Conservation (phyloP, 495 filamentous ascomycete species). For the Rostrohypoxylon terebratum region DNA sequence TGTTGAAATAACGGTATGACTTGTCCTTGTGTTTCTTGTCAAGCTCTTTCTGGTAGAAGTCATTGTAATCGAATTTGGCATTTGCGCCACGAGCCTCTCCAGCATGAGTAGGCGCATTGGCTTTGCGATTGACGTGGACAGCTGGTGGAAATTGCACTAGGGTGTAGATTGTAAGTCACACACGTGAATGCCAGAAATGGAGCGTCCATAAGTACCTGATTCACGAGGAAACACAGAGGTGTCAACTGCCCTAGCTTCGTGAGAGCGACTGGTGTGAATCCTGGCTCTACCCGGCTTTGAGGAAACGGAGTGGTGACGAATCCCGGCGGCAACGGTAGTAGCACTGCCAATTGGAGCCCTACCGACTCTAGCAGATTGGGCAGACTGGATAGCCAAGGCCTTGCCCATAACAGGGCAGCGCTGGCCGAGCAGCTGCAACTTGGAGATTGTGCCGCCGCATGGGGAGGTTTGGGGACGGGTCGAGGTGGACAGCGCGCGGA, state of each 20-base stretch:
- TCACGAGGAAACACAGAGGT: constrained; percentile 68
- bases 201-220: no score
- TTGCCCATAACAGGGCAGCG: constrained; percentile 99
- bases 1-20: constrained; percentile 99
- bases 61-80: constrained; percentile 86
- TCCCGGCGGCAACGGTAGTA: constrained; percentile 58
- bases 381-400: constrained; percentile 88
- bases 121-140: constrained; percentile 52
- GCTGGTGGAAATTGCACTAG: constrained; percentile 57
- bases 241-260: constrained; percentile 79
- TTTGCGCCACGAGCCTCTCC: constrained; percentile 38
- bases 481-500: constrained; percentile 89
- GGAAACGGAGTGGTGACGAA: constrained; percentile 59
- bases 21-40: constrained; percentile 99
- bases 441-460: constrained; percentile 93
- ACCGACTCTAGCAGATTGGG: constrained; percentile 72
- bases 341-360: constrained; percentile 49
- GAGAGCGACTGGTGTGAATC: constrained; percentile 80
- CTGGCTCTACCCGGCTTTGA: constrained; percentile 70
- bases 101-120: constrained; percentile 43
- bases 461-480: constrained; percentile 74
- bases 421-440: constrained; percentile 91
- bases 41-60: constrained; percentile 86
- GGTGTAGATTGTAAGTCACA: constrained; percentile 40
- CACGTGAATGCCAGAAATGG: neutral